Conservation (phyloP, 805 yeast genomes). For the Cyberlindnera petersonii region DNA sequence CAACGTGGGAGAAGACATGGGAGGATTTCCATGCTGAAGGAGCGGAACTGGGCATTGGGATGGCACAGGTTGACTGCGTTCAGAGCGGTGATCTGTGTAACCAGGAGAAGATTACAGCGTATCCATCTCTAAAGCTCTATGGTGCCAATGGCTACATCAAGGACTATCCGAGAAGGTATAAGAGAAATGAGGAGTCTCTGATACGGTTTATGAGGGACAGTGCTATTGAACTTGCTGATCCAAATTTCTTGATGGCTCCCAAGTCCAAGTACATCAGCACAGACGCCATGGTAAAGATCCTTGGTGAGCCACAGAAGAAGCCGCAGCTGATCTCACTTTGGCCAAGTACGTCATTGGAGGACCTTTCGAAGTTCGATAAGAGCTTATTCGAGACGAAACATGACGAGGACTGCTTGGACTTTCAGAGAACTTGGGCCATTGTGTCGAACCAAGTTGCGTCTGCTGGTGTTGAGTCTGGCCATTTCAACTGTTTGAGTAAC, state of each 20-base stretch:
- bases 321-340: constrained; percentile 64
- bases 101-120: constrained; percentile 57
- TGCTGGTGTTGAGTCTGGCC: constrained; percentile 42
- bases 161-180: constrained; percentile 45
- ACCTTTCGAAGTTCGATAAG: constrained; percentile 29
- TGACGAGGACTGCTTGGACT: constrained; percentile 49
- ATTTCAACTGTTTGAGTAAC: constrained; percentile 55
- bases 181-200: constrained; percentile 46
- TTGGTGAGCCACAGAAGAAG: constrained; percentile 38
- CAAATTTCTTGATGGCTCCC: constrained; percentile 38
- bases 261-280: constrained; percentile 38
- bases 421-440: constrained; percentile 54
- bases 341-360: constrained; percentile 47
- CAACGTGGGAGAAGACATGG: constrained; percentile 75
- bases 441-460: constrained; percentile 45
- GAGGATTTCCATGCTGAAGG: constrained; percentile 43
- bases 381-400: constrained; percentile 31
- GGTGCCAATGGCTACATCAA: constrained; percentile 47
- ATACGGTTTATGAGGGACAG: constrained; percentile 52
- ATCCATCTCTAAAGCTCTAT: constrained; percentile 71
- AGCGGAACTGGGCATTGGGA: constrained; percentile 40
- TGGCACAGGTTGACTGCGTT: constrained; percentile 82
- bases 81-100: constrained; percentile 83
- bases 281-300: constrained; percentile 41
- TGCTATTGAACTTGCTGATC: constrained; percentile 41